A percentile compares a stretch with the other conserved stretches of the same genome.
phyloP scores from a whole-genome alignment of 176 grass and related monocot genomes.

The Melocanna baccifera region DNA sequence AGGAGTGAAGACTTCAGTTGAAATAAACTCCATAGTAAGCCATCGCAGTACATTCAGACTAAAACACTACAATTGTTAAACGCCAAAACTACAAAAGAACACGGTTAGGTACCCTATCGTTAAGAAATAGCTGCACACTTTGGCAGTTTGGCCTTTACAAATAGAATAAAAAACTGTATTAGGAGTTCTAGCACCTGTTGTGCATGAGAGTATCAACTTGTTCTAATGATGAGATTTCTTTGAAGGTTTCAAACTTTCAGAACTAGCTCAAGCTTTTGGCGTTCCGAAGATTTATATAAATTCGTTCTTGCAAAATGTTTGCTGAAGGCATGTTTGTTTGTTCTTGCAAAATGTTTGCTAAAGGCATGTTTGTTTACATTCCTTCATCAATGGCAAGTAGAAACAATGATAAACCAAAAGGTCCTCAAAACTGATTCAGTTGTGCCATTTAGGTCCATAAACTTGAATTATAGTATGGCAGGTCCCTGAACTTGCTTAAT shows the following conservation, averaged over 20 bases:
- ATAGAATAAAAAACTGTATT: neutral
- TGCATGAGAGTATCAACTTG: neutral
- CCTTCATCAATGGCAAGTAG: neutral
- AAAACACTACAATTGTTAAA: constrained; percentile 4
- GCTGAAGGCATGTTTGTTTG: neutral
- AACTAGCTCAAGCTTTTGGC: neutral
- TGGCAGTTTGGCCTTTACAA: neutral
- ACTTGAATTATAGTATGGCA: neutral
- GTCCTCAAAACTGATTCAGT: neutral
- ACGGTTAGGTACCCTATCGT: neutral
- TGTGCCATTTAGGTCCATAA: neutral
- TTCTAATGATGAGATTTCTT: neutral
- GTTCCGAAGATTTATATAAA: neutral
- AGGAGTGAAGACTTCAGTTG: neutral
- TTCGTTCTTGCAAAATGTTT: neutral
- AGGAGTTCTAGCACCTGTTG: neutral
- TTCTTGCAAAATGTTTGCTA: neutral
- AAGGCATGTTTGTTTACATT: neutral
- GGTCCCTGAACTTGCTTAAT: neutral
- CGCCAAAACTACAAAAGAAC: neutral
- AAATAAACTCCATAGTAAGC: constrained; percentile 16
- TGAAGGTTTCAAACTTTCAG: neutral
- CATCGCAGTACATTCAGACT: neutral
- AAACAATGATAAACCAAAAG: neutral
- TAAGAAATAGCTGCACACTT: neutral